Evolutionary conservation across 2,329 filamentous ascomycete species (phyloP).

Genomic region (Chalaropsis ovoidea): DNA sequence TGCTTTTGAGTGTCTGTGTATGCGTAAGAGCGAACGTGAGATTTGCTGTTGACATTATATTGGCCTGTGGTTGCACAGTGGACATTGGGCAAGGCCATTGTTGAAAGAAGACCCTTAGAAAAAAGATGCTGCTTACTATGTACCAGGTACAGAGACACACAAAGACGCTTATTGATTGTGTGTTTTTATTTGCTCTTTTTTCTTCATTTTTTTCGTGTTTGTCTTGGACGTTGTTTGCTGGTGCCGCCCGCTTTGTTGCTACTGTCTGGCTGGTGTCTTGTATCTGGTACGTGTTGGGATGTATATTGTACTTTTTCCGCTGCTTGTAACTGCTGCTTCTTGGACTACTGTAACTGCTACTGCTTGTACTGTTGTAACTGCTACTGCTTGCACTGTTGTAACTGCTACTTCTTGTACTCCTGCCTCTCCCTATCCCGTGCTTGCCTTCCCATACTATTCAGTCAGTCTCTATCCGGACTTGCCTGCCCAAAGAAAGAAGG

Average conservation of each 20-base stretch:
- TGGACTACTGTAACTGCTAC: background rate
- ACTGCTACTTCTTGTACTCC: background rate
- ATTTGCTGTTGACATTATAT: background rate
- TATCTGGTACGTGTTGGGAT: no score
- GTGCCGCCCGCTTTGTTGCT: background rate
- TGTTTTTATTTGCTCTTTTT: no score
- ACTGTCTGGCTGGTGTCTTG: conserved; percentile 1
- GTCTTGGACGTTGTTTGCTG: background rate
- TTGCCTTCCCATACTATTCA: background rate
- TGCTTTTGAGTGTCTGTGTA: background rate
- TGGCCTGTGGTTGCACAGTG: no score
- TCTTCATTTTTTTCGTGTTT: no score
- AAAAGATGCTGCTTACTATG: no score
- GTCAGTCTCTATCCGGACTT: background rate
- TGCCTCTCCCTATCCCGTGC: background rate
- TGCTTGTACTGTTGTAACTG: background rate
- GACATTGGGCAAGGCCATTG: no score
- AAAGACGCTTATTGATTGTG: no score
- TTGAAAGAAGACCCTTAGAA: no score
- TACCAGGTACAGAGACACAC: no score
- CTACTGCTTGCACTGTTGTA: background rate
- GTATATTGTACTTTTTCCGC: background rate
- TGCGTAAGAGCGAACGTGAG: background rate
- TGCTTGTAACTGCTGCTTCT: background rate
- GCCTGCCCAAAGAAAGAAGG: background rate